Base-by-base conservation (phyloP, 495 filamentous ascomycete genomes). In the Xylaria scruposa region DNA sequence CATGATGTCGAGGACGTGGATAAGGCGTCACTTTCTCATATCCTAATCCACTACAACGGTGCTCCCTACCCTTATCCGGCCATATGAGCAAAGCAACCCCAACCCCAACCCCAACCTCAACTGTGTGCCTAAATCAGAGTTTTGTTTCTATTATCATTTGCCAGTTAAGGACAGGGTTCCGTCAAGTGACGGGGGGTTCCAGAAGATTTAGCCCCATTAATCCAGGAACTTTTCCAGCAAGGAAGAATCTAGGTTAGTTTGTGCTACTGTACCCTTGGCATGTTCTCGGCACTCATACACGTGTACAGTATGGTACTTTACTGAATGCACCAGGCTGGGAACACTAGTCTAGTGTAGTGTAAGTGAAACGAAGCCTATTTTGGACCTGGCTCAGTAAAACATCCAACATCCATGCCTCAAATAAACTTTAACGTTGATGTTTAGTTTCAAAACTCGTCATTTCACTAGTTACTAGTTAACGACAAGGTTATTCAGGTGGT, bases 141-240 rank as follows among this genome's bases (percentile, higher is more conserved):
- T 38, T 38, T 38, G 36, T 38, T 38, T 38, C 36, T 1, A 38
- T 8, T 31, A 19, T 36, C 42, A 42, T 54, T 21, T 67, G 49
- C 65, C 49, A 19, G 56, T 44, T 51, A 8, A 38, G 65, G 65
- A 56, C 38, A 42, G 38, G 29, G 31, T 65, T 31, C 19, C 29
- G 33, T 40, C 31, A 5, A 33, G 3, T 15, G 33, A 19, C 21
- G 59, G 59, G 1, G 17, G 7, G 21, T 44, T 42, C 63, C 44
- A 67, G 46, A 53, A 53, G 63, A 51, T 36, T 53, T 67, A 2
- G 8, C 44, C 63, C 63, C 63, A 40, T 33, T 51, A 51, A 49
- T 31, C 10, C 44, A 67, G 31, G 46, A 65, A 65, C 62, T 49
- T 47, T 44, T 67, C 3, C 10, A 9, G 21, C 60, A 33, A 21